phyloP scores from a whole-genome alignment of 1,284 basidiomycete genomes.

The Leccinum pachyderme region DNA sequence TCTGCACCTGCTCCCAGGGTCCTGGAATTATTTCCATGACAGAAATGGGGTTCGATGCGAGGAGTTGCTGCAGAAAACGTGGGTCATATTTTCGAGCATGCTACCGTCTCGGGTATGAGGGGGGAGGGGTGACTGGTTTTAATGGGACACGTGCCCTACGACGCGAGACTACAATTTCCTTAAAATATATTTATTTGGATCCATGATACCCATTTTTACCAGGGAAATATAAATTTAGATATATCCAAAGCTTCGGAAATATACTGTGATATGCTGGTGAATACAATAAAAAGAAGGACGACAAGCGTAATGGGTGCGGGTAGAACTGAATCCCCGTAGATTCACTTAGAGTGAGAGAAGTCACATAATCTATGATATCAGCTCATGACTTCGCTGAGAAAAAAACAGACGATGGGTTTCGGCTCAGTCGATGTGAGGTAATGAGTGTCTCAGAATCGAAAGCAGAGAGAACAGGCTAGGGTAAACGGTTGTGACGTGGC shows the following conservation, averaged over 20 bases:
- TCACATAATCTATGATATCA: background rate
- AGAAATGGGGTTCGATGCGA: conserved; percentile 6
- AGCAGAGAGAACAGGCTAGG: background rate
- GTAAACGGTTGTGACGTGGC: background rate
- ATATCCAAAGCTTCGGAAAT: too few relatives aligned
- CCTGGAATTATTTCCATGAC: conserved; percentile 33
- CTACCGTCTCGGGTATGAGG: background rate
- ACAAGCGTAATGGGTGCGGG: background rate
- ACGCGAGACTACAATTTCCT: too few relatives aligned
- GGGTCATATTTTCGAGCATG: conserved; percentile 17
- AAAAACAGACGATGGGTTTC: background rate
- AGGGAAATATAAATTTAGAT: background rate
- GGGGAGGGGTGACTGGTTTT: background rate
- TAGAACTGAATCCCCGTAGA: background rate
- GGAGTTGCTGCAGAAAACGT: conserved; percentile 24
- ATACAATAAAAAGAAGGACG: background rate
- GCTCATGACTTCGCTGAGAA: background rate
- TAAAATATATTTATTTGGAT: too few relatives aligned
- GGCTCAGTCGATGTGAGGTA: background rate
- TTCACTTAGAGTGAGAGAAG: background rate
- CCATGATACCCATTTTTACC: too few relatives aligned
- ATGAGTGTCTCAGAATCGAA: background rate
- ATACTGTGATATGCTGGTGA: too few relatives aligned
- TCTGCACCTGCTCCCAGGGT: conserved; percentile 32
- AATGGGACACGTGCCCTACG: background rate